phyloP scores from a whole-genome alignment of 345 rosid species.

The Melaleuca quinquenervia region DNA sequence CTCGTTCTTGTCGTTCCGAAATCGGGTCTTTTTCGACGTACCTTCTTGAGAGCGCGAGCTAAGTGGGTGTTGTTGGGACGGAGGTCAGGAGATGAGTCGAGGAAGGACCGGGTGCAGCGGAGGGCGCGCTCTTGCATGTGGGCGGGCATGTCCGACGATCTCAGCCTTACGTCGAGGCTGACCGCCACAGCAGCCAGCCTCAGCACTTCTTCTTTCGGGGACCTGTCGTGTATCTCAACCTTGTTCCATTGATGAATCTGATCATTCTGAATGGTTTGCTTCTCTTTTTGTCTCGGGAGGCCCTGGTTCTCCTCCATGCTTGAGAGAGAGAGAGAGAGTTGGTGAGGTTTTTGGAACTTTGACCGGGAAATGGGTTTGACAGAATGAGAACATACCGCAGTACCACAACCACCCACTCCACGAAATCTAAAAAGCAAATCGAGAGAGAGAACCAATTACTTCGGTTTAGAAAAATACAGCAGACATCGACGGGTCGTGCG shows the following conservation, averaged over 20 bases:
- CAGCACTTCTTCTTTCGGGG: conserved; percentile 10
- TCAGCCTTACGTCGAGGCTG: conserved; percentile 21
- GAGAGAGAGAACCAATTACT: not conserved
- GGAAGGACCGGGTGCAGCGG: conserved; percentile 14
- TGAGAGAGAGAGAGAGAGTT: not conserved
- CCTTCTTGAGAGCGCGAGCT: conserved; percentile 36
- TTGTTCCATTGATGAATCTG: not conserved
- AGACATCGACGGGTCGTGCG: not conserved
- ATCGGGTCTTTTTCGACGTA: not conserved
- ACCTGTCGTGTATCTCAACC: not conserved
- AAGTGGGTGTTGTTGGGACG: conserved; percentile 17
- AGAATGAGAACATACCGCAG: not conserved
- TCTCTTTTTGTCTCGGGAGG: not conserved
- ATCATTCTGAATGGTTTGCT: not conserved
- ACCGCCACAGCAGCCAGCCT: conserved; percentile 26
- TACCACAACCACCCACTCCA: not conserved
- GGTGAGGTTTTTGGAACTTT: not conserved
- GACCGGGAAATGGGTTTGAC: not conserved
- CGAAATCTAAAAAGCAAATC: not conserved
- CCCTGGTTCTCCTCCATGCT: not conserved
- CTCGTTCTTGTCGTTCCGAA: not conserved
- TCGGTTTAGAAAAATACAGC: not conserved
- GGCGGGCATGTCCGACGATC: conserved; percentile 29
- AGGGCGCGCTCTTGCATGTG: conserved; percentile 31
- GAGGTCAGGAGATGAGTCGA: conserved; percentile 13